Conservation (phyloP, 1,284 basidiomycete genomes). For the Ustilago loliicola region DNA sequence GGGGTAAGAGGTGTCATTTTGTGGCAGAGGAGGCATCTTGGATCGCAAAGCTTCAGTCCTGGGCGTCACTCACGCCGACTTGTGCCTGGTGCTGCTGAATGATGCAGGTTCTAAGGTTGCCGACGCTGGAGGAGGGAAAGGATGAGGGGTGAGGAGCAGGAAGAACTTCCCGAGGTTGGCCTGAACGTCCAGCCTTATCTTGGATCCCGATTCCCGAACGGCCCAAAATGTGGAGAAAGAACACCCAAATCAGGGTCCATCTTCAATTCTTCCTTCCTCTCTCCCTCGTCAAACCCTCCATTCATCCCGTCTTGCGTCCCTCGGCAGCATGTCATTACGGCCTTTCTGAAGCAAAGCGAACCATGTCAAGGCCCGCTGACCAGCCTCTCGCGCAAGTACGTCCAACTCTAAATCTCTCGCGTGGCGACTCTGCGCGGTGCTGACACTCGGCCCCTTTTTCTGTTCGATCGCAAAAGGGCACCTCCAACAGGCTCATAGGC, state of each 20-base stretch:
- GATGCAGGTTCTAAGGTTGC: no score
- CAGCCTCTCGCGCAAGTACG: conserved; percentile 15
- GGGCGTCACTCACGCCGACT: background rate
- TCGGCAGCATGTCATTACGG: background rate
- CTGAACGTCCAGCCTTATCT: background rate
- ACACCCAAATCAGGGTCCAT: background rate
- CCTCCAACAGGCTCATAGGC: conserved; percentile 28
- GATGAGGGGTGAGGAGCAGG: background rate
- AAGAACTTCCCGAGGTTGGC: background rate
- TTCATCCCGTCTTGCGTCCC: background rate
- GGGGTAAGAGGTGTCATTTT: conserved; percentile 27
- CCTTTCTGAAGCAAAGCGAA: background rate
- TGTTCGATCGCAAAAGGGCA: conserved; percentile 2
- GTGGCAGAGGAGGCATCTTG: conserved; percentile 35
- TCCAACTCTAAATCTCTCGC: no score
- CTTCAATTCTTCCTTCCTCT: background rate
- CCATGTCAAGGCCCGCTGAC: conserved; percentile 10
- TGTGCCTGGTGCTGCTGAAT: background rate
- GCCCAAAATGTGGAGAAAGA: background rate
- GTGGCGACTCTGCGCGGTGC: background rate
- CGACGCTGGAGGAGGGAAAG: background rate
- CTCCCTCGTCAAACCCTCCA: background rate
- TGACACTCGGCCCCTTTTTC: background rate
- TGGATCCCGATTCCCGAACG: background rate
- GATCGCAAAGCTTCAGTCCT: background rate